Evolutionary conservation across 1,284 basidiomycete species (phyloP).

Genomic region (Tilletiopsis washingtonensis): DNA sequence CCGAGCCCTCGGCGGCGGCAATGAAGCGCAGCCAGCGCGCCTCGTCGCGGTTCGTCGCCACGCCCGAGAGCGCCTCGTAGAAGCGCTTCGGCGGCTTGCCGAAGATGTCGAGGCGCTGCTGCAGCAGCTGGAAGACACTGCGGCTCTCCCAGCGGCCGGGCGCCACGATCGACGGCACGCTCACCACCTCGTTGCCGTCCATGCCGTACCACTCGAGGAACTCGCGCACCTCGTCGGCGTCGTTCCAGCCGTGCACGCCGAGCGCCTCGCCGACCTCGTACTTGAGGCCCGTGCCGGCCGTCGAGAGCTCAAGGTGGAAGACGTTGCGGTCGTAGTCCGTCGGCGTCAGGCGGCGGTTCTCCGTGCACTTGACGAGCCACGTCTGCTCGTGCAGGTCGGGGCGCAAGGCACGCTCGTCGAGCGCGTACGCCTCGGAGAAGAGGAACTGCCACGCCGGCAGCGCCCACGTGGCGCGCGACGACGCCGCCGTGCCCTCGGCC

Average conservation of each 20-base stretch:
- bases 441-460: slow-evolving; percentile 45
- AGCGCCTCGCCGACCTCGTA: slow-evolving; percentile 95
- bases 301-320: slow-evolving; percentile 96
- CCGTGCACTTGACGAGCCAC: slow-evolving; percentile 83
- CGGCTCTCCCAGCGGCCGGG: slow-evolving; percentile 58
- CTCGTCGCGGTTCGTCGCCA: slow-evolving; percentile 67
- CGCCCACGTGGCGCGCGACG: slow-evolving; percentile 37
- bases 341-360: slow-evolving; percentile 90
- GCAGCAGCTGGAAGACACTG: slow-evolving; percentile 88
- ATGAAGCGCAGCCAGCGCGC: slow-evolving; percentile 82
- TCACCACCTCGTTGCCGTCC: slow-evolving; percentile 71
- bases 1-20: slow-evolving; percentile 77
- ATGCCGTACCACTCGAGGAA: slow-evolving; percentile 90
- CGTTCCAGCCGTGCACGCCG: slow-evolving; percentile 97
- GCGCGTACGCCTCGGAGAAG: slow-evolving; percentile 46
- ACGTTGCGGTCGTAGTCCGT: slow-evolving; percentile 94
- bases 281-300: slow-evolving; percentile 80
- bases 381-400: slow-evolving; percentile 85
- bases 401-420: slow-evolving; percentile 49
- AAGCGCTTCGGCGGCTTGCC: slow-evolving; percentile 93
- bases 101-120: slow-evolving; percentile 94
- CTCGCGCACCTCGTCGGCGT: slow-evolving; percentile 73
- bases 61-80: slow-evolving; percentile 75
- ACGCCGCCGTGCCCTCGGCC: slow-evolving; percentile 20
- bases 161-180: slow-evolving; percentile 59